Evolutionary conservation across 2,329 filamentous ascomycete species (phyloP).

Genomic region (Cryphonectria naterciae): DNA sequence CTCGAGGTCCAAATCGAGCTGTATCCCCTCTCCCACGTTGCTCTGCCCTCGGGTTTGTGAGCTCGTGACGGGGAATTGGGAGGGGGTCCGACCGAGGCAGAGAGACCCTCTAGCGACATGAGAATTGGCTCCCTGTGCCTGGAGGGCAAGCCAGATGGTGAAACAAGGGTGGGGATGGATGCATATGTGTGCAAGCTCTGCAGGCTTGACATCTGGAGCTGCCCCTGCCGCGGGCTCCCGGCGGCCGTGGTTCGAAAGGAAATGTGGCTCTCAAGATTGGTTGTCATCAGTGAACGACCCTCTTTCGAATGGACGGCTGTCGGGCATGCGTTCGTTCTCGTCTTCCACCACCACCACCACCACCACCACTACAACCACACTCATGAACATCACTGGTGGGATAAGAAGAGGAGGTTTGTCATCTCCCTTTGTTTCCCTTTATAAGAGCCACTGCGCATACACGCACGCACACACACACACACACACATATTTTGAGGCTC

Average conservation of each 20-base stretch:
- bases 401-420: background rate
- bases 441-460: background rate
- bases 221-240: background rate
- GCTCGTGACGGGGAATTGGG: constrained; percentile 1
- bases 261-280: background rate
- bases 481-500: background rate
- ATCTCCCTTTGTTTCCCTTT: background rate
- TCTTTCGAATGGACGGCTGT: background rate
- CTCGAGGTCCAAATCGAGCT: background rate
- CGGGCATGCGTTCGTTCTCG: background rate
- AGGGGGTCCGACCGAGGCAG: background rate
- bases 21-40: background rate
- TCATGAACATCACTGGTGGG: background rate
- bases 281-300: background rate
- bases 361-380: background rate
- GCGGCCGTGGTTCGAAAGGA: constrained; percentile 6
- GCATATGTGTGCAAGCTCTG: background rate
- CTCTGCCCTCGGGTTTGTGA: background rate
- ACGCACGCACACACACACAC: background rate
- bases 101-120: constrained; percentile 6
- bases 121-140: background rate
- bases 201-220: background rate
- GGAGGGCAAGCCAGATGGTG: constrained; percentile 5
- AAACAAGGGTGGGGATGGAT: constrained; percentile 10
- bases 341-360: background rate